Evolutionary conservation across 202 grass and related monocot species (phyloP).

Genomic region (Zizania palustris): DNA sequence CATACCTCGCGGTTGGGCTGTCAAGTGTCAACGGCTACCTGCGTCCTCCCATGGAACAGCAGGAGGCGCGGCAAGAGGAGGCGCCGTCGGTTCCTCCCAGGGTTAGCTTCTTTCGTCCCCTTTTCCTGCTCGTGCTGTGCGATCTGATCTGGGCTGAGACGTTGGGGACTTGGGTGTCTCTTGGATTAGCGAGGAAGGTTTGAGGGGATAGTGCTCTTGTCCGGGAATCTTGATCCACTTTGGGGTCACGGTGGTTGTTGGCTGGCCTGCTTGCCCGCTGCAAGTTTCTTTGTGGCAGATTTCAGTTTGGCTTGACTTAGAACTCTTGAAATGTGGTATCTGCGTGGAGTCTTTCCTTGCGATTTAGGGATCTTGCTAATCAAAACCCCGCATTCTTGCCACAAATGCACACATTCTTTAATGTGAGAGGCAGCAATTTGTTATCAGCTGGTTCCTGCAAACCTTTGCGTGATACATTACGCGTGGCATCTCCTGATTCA

Average conservation of each 20-base stretch:
- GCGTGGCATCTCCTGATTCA: not conserved
- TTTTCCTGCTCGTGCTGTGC: not conserved
- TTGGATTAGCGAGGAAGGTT: not conserved
- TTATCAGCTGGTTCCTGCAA: not conserved
- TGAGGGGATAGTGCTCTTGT: not conserved
- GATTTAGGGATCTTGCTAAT: constrained; percentile 16
- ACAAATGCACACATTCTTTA: not conserved
- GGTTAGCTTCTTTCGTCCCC: constrained; percentile 36
- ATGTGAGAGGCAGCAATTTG: not conserved
- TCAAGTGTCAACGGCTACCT: constrained; percentile 35
- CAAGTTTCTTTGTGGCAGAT: not conserved
- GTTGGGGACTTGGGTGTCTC: constrained; percentile 1
- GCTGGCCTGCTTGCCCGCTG: not conserved
- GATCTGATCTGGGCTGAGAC: constrained; percentile 23
- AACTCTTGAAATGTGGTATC: not conserved
- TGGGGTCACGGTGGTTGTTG: not conserved
- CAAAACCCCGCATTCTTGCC: not conserved
- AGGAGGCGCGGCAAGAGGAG: constrained; percentile 44
- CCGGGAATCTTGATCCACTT: not conserved
- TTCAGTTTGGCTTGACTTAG: not conserved
- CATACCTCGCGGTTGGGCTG: constrained; percentile 7
- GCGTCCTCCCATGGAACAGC: constrained; percentile 59
- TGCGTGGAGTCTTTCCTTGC: not conserved
- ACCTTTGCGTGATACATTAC: not conserved
- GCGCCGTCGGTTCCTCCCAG: constrained; percentile 34